Evolutionary conservation across 2,329 filamentous ascomycete species (phyloP).

Genomic region (Ambrosiella beaveri): DNA sequence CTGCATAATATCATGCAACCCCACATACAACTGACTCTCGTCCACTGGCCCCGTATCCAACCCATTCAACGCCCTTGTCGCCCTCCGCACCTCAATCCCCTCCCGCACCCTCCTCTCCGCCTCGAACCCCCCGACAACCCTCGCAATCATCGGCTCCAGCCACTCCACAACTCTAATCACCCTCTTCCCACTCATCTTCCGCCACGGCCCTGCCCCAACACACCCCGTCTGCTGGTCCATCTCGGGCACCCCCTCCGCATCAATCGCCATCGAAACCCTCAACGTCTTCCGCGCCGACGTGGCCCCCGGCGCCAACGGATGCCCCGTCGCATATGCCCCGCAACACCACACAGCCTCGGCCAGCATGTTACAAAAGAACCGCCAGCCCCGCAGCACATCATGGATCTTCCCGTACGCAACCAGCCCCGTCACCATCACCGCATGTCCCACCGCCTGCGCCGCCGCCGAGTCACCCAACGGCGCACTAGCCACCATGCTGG

Average conservation of each 20-base stretch:
- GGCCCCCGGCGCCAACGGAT: neutral
- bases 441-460: neutral
- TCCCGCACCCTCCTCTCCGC: neutral
- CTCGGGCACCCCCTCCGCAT: neutral
- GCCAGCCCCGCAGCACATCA: neutral
- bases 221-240: neutral
- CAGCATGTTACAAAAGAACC: neutral
- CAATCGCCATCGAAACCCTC: neutral
- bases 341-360: conserved; percentile 1
- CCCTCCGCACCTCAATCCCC: neutral
- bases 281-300: neutral
- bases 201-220: neutral
- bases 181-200: neutral
- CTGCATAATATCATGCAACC: neutral
- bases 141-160: neutral
- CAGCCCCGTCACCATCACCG: neutral
- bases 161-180: neutral
- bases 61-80: neutral
- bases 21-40: neutral
- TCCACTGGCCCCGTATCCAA: neutral
- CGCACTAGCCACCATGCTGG: neutral
- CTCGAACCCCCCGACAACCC: neutral
- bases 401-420: neutral
- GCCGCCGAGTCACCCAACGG: neutral
- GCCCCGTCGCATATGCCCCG: neutral